phyloP scores from a whole-genome alignment of 345 rosid genomes.

The Pelargonium nanum region DNA sequence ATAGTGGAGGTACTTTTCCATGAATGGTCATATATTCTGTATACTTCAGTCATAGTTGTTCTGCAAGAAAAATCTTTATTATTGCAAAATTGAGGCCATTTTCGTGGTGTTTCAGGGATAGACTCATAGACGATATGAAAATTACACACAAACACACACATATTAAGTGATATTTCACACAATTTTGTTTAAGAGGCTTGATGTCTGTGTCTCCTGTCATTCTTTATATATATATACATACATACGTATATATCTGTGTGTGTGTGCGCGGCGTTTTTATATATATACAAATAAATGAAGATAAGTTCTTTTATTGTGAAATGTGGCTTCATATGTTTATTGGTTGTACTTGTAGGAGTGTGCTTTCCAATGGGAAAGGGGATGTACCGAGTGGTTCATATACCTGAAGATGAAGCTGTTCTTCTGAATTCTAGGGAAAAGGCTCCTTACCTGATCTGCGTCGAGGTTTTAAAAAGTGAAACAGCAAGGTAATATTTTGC shows the following conservation, averaged over 20 bases:
- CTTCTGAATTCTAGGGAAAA: constrained; percentile 98
- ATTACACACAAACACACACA: too few relatives aligned
- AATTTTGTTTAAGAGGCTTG: too few relatives aligned
- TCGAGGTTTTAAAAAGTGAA: constrained; percentile 86
- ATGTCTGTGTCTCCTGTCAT: too few relatives aligned
- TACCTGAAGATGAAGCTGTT: constrained; percentile 96
- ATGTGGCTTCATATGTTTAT: constrained; percentile 7
- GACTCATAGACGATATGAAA: too few relatives aligned
- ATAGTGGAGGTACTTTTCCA: constrained; percentile 58
- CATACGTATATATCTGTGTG: background rate
- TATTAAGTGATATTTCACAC: too few relatives aligned
- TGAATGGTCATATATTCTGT: constrained; percentile 1
- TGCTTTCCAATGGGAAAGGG: constrained; percentile 99
- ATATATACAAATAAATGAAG: too few relatives aligned
- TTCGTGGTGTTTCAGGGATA: background rate
- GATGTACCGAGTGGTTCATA: constrained; percentile 83
- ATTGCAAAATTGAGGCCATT: background rate
- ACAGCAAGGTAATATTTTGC: constrained; percentile 45
- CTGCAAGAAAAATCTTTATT: background rate
- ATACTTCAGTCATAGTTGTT: background rate
- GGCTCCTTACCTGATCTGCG: constrained; percentile 89
- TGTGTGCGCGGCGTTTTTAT: too few relatives aligned
- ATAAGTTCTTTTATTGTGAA: background rate
- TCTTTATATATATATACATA: too few relatives aligned
- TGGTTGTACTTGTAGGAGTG: constrained; percentile 47